These are phyloP conservation scores for Massarina eburnea DNA, from an alignment of 2,329 filamentous ascomycete genomes.

Conservation along the genomic window DNA sequence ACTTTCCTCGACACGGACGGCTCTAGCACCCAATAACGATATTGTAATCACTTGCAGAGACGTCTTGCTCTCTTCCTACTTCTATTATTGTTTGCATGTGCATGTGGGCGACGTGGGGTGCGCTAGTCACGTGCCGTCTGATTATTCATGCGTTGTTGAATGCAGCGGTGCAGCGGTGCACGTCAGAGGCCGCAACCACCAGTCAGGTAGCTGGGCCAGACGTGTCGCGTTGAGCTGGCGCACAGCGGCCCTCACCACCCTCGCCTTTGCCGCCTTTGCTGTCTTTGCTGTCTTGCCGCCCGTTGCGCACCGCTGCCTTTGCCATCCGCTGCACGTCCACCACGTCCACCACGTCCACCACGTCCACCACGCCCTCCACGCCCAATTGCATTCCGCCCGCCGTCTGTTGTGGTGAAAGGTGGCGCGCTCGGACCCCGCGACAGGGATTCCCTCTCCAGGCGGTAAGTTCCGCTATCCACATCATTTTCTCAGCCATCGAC, in stretches of 20 bases:
- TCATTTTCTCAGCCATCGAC: conserved; percentile 42
- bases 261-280: too few relatives aligned
- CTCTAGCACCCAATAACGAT: background rate
- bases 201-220: background rate
- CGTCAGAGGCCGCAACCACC: background rate
- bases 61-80: too few relatives aligned
- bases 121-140: background rate
- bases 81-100: background rate
- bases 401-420: background rate
- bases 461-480: conserved; percentile 28
- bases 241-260: background rate
- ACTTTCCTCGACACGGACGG: too few relatives aligned
- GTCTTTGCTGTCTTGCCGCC: background rate
- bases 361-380: too few relatives aligned
- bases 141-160: background rate
- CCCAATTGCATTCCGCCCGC: background rate
- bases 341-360: too few relatives aligned
- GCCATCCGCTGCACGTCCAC: too few relatives aligned
- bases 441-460: conserved; percentile 18
- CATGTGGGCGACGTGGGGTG: too few relatives aligned
- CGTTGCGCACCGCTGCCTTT: background rate
- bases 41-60: too few relatives aligned
- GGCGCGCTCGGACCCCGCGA: conserved; percentile 6
- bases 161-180: background rate
- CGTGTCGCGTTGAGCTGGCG: background rate